Conservation (phyloP, 352 stramenopile genomes). For the Globisporangium ultimum region DNA sequence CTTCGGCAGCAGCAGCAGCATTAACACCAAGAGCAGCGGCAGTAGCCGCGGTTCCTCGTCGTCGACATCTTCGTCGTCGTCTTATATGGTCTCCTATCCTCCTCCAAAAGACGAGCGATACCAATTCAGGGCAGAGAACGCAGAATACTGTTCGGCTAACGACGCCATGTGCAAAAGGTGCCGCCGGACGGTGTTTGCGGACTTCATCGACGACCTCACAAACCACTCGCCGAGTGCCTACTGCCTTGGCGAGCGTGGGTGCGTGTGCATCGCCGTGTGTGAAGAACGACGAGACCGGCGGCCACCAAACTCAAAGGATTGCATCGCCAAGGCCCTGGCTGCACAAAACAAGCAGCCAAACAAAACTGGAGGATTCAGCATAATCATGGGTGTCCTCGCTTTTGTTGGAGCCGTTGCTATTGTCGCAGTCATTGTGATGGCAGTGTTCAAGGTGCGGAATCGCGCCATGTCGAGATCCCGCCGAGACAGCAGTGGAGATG, state of each 20-base stretch:
- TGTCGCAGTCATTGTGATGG: slow-evolving; percentile 41
- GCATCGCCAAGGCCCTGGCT: slow-evolving; percentile 13
- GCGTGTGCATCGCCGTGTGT: slow-evolving; percentile 19
- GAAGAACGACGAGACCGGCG: slow-evolving; percentile 10
- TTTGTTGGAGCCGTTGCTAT: slow-evolving; percentile 44
- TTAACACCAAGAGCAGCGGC: neutral
- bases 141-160: slow-evolving; percentile 11
- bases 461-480: slow-evolving; percentile 16
- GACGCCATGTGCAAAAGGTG: slow-evolving; percentile 11
- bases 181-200: slow-evolving; percentile 14
- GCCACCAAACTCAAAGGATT: slow-evolving; percentile 7
- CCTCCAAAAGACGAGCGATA: slow-evolving; percentile 1
- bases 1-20: neutral
- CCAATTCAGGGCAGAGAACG: slow-evolving; percentile 9
- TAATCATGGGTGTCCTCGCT: slow-evolving; percentile 5
- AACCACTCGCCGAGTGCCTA: slow-evolving; percentile 5
- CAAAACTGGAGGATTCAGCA: neutral
- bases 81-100: neutral
- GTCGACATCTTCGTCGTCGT: neutral
- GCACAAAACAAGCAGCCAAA: slow-evolving; percentile 11
- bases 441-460: slow-evolving; percentile 46
- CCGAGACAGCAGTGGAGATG: neutral
- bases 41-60: neutral
- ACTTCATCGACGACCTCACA: slow-evolving; percentile 11
- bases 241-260: slow-evolving; percentile 14